A percentile compares a stretch with the other conserved stretches of the same genome.
Evolutionary conservation across 2,329 filamentous ascomycete species (phyloP).

Genomic region (Diaporthe batatas): DNA sequence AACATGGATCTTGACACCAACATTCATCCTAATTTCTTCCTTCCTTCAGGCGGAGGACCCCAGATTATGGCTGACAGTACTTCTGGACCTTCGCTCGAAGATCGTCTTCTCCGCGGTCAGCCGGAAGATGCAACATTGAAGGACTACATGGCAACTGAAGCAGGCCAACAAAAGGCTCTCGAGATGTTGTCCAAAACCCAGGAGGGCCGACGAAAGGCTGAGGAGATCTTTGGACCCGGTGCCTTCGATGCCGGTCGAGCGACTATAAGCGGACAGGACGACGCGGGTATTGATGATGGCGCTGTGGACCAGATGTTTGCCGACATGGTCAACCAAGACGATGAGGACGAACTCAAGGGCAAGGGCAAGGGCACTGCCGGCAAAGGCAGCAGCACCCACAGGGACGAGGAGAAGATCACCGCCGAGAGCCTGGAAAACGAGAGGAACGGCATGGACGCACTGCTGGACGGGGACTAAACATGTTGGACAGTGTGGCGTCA

Average conservation of each 20-base stretch:
- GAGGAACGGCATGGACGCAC: slow-evolving; percentile 61
- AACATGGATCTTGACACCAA: slow-evolving; percentile 56
- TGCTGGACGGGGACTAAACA: slow-evolving; percentile 57
- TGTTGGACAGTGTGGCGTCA: background rate
- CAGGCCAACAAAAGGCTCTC: slow-evolving; percentile 63
- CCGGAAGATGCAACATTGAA: slow-evolving; percentile 58
- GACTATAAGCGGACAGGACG: slow-evolving; percentile 30
- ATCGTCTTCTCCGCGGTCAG: slow-evolving; percentile 62
- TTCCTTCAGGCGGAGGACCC: slow-evolving; percentile 55
- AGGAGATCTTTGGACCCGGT: slow-evolving; percentile 64
- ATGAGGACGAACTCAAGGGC: slow-evolving; percentile 57
- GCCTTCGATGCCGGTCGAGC: slow-evolving; percentile 55
- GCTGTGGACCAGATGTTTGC: slow-evolving; percentile 69
- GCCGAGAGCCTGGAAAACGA: slow-evolving; percentile 60
- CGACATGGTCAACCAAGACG: slow-evolving; percentile 67
- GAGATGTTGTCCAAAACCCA: slow-evolving; percentile 67
- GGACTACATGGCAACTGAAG: slow-evolving; percentile 56
- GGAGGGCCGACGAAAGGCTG: slow-evolving; percentile 62
- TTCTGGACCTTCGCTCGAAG: slow-evolving; percentile 61
- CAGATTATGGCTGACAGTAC: slow-evolving; percentile 57
- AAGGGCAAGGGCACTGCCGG: slow-evolving; percentile 49
- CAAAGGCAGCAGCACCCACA: slow-evolving; percentile 2
- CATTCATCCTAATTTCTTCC: slow-evolving; percentile 60
- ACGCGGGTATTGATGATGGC: slow-evolving; percentile 55
- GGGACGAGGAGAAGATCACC: slow-evolving; percentile 48